A percentile compares a stretch with the other conserved stretches of the same genome.
Conservation (phyloP, 371 early-diverging fungal genomes). For the Coemansia sp. region DNA sequence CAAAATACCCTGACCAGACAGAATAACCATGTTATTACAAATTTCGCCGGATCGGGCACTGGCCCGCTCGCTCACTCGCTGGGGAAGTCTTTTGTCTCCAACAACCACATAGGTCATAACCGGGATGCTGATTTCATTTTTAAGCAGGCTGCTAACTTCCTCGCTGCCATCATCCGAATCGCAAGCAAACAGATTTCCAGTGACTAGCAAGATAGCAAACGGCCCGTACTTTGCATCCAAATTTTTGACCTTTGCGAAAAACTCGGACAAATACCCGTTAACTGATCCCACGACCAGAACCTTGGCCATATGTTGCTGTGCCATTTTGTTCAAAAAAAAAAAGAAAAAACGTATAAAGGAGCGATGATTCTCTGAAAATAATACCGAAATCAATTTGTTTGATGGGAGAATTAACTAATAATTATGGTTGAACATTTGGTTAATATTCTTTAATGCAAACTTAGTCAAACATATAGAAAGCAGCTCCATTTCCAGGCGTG, state of each 20-base stretch:
- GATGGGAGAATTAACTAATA: too few relatives aligned
- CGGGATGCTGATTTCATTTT: constrained; percentile 71
- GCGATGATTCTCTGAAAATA: too few relatives aligned
- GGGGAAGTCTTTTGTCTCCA: constrained; percentile 64
- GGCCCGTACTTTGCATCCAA: constrained; percentile 82
- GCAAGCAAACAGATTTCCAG: constrained; percentile 76
- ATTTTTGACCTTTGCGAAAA: constrained; percentile 67
- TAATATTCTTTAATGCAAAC: not conserved
- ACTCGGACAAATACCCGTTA: constrained; percentile 61
- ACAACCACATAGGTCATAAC: constrained; percentile 73
- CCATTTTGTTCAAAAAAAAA: not conserved
- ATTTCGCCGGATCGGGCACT: constrained; percentile 65
- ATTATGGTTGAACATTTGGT: too few relatives aligned
- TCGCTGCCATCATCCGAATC: constrained; percentile 46
- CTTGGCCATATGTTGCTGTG: constrained; percentile 52
- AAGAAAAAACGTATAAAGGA: not conserved
- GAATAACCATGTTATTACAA: constrained; percentile 69
- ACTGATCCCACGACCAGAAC: constrained; percentile 67
- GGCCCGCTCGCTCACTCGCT: constrained; percentile 56
- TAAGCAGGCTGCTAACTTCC: constrained; percentile 55
- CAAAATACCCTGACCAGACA: constrained; percentile 69
- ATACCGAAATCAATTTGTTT: not conserved
- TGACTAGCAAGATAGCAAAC: constrained; percentile 74
- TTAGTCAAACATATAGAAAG: not conserved
- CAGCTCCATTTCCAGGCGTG: constrained; percentile 4